Base-by-base conservation (phyloP, 192 early-diverging fungal species). In the Podila epigama region DNA sequence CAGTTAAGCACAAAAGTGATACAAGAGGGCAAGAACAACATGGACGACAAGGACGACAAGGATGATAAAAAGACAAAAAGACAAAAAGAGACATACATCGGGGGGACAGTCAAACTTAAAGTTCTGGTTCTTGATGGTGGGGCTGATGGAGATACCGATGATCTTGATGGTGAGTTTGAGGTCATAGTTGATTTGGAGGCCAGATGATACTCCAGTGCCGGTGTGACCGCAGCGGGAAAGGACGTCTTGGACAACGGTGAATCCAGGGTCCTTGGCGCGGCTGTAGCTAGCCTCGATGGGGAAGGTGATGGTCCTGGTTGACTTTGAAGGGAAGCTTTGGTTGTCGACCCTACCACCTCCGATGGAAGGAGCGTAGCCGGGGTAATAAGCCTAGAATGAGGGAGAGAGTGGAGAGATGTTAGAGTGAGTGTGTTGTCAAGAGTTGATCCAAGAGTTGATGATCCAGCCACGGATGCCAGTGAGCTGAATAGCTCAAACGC, bases 361-460 rank as follows among this genome's bases (percentile, higher is more conserved):
- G 29, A 88, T 80, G 16, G 81, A 60, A 10, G 66, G 60, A 5
- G 60, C 48, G 37, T 70, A 79, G 18, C 60, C 42, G 33, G 87
- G 84, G 63, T 88, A 86, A 63, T 79, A 88, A 29, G 81, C 84
- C 86, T 88, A 83, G 33, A 34, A 69, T 11, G n/a, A 37, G 62
- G n/a, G 37, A 28, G 51, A 35, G 48, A 10, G 27, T 32, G 8
- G 48, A 64, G 39, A 1, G 40, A 39, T 41, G 20, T 31, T 48
- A 48, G 20, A 51, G 51, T 31, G 35, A 20, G 28, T 16, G 39
- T 56, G 64, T 28, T 10, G 53, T 8, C 7, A 12, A 29, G 11
- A 15, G 8, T 5, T 6, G 28, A 32, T 13, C 3, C 35, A 29
- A 34, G 32, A 37, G 25, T 58, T 37, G 25, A 58, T 36, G 4